Evolutionary conservation across 495 filamentous ascomycete genomes (phyloP), one percentile per base, ranked within the genome.

Genomic region (Talaromyces thailandensis): DNA sequence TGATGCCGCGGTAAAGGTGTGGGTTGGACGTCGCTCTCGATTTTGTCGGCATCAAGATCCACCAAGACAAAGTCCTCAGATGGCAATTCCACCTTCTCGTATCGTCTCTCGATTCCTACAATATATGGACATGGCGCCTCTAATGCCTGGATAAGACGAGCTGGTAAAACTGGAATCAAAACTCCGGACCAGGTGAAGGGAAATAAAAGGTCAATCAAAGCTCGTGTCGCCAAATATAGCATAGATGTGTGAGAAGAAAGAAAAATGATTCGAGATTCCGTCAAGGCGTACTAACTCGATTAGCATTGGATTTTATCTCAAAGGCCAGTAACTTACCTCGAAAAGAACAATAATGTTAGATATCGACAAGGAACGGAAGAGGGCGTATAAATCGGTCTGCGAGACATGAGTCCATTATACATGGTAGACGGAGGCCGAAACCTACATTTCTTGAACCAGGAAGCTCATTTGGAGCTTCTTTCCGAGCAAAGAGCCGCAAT

Each of bases 121-220:
- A 98, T 96, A 68, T 97, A 98, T 0, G 94, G 94, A 64, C 94
- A 98, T 18, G 94, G 94, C 1, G 94, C 94, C 68, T 98, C 93
- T 21, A 98, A 80, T 7, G 91, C 92, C 61, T 93, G 91, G 16
- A 98, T 79, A 37, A 98, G 76, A 31, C 93, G 84, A 18, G 91
- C 92, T 24, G 93, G 93, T 24, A 98, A 79, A 43, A 98, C 84
- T 9, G 93, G 93, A 61, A 98, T 97, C 66, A 95, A 89, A 48
- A 98, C 91, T 65, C 92, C 92, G 18, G 88, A 81, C 93, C 94
- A 98, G 53, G 89, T 87, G 55, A 97, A 74, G 2, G 94, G 94
- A 72, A 96, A 98, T 40, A 98, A 75, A 25, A 98, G 78, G 72
- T 87, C 91, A 7, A 85, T 83, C 62, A 98, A 68, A 24, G 94